phyloP scores from a whole-genome alignment of 441 rosid genomes.

The Flueggea neowawraea region DNA sequence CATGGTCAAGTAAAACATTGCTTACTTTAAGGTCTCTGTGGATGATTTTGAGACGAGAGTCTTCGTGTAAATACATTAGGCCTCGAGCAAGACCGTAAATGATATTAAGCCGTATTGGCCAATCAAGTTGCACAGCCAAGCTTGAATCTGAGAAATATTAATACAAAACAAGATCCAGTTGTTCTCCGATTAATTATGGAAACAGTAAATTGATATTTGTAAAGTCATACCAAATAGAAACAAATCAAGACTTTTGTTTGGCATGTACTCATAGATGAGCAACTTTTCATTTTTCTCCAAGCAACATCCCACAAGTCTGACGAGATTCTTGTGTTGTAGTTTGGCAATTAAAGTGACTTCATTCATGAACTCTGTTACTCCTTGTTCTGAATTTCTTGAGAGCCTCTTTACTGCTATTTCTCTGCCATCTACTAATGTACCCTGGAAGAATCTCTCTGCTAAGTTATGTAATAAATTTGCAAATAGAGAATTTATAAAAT shows the following conservation, averaged over 20 bases:
- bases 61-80: constrained; percentile 8
- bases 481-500: too few relatives aligned
- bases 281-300: too few relatives aligned
- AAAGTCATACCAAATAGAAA: too few relatives aligned
- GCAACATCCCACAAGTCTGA: too few relatives aligned
- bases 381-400: neutral
- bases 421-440: neutral
- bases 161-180: too few relatives aligned
- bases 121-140: neutral
- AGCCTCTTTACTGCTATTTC: neutral
- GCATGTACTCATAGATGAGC: too few relatives aligned
- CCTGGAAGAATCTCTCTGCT: neutral
- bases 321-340: neutral
- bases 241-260: too few relatives aligned
- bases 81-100: neutral
- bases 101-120: neutral
- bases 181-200: too few relatives aligned
- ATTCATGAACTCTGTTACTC: neutral
- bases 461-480: neutral
- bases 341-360: neutral
- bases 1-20: too few relatives aligned
- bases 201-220: too few relatives aligned
- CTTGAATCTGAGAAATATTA: neutral
- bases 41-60: constrained; percentile 17
- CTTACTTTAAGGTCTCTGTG: too few relatives aligned